Evolutionary conservation across 2,329 filamentous ascomycete species (phyloP).

Genomic region (Alternaria arborescens): DNA sequence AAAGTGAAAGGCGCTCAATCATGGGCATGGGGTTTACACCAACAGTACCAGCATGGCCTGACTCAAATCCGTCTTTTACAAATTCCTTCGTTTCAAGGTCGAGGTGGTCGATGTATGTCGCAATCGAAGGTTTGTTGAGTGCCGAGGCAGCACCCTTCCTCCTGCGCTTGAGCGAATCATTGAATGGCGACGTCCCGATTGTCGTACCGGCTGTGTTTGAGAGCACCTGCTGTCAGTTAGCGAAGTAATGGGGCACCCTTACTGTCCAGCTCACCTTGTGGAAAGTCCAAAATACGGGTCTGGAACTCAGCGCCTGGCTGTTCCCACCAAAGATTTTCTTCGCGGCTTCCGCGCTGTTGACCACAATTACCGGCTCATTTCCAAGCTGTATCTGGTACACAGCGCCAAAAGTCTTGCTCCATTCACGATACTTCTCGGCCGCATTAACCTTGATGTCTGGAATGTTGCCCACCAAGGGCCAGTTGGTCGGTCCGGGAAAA

Average conservation of each 20-base stretch:
- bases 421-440: slow-evolving; percentile 55
- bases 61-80: slow-evolving; percentile 66
- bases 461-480: slow-evolving; percentile 55
- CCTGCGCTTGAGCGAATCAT: slow-evolving; percentile 69
- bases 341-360: slow-evolving; percentile 54
- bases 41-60: slow-evolving; percentile 63
- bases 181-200: slow-evolving; percentile 73
- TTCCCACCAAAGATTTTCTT: slow-evolving; percentile 54
- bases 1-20: slow-evolving; percentile 71
- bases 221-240: slow-evolving; percentile 58
- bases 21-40: slow-evolving; percentile 72
- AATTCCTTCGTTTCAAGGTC: slow-evolving; percentile 71
- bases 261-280: slow-evolving; percentile 48
- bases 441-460: slow-evolving; percentile 55
- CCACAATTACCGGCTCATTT: slow-evolving; percentile 56
- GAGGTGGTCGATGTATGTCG: slow-evolving; percentile 68
- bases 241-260: background rate
- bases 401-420: slow-evolving; percentile 52
- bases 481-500: slow-evolving; percentile 51
- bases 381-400: slow-evolving; percentile 59
- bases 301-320: slow-evolving; percentile 53
- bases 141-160: slow-evolving; percentile 72
- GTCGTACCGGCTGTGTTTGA: slow-evolving; percentile 73
- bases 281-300: slow-evolving; percentile 58
- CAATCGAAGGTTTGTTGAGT: slow-evolving; percentile 70